phyloP scores from a whole-genome alignment of 1,284 basidiomycete species.

The Ustilago loliicola region DNA sequence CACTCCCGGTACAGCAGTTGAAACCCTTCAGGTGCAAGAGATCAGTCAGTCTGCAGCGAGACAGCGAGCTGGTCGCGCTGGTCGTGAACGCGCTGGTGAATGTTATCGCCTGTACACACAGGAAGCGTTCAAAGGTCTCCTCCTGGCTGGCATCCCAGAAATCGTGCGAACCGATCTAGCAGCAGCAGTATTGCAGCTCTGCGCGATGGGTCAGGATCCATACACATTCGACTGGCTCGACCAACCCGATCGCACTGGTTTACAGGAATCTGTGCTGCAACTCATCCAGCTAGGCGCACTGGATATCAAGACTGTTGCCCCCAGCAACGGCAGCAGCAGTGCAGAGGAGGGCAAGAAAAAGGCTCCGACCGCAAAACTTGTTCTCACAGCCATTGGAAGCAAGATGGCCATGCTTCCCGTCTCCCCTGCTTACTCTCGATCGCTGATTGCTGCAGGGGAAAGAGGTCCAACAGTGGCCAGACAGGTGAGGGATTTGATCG shows the following conservation, averaged over 20 bases:
- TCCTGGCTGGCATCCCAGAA: slow-evolving; percentile 54
- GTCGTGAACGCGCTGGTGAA: slow-evolving; percentile 61
- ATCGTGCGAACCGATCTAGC: slow-evolving; percentile 64
- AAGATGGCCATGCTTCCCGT: slow-evolving; percentile 66
- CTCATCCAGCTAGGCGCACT: slow-evolving; percentile 66
- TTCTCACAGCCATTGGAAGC: slow-evolving; percentile 58
- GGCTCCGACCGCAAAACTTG: slow-evolving; percentile 23
- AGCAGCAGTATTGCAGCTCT: slow-evolving; percentile 59
- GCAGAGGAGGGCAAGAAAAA: slow-evolving; percentile 8
- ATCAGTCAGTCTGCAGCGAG: slow-evolving; percentile 63
- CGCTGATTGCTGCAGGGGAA: slow-evolving; percentile 62
- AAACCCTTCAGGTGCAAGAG: slow-evolving; percentile 60
- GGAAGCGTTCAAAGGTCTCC: slow-evolving; percentile 48
- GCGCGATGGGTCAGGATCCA: slow-evolving; percentile 65
- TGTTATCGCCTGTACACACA: slow-evolving; percentile 67
- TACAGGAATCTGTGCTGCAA: slow-evolving; percentile 60
- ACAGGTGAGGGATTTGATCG: slow-evolving; percentile 66
- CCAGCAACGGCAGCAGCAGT: slow-evolving; percentile 8
- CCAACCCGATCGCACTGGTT: slow-evolving; percentile 44
- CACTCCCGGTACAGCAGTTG: slow-evolving; percentile 60
- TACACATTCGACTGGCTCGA: slow-evolving; percentile 67
- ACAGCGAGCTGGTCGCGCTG: slow-evolving; percentile 66
- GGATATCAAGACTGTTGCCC: slow-evolving; percentile 21
- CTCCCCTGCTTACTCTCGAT: slow-evolving; percentile 59
- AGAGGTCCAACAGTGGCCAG: slow-evolving; percentile 50